Percentiles rank a stretch among this genome's conserved stretches.
Conservation (phyloP, 2,329 filamentous ascomycete genomes). For the Penicillium sclerotiorum region DNA sequence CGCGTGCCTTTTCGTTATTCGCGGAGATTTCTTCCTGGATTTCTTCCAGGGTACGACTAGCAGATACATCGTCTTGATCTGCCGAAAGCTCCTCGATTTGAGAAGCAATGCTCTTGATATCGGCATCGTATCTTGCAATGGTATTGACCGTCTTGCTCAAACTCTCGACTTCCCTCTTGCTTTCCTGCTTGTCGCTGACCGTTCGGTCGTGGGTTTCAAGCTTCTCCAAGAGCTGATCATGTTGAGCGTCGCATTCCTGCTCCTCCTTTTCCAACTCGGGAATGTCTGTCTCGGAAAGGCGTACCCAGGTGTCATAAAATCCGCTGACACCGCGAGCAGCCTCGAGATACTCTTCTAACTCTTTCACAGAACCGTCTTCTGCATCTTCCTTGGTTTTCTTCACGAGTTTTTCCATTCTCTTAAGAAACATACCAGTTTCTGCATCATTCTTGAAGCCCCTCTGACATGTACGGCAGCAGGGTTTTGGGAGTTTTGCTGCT, state of each 20-base stretch:
- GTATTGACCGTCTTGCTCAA: conserved; percentile 74
- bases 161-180: conserved; percentile 72
- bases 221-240: conserved; percentile 60
- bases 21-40: conserved; percentile 75
- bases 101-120: conserved; percentile 69
- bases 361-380: conserved; percentile 63
- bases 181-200: conserved; percentile 64
- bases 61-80: conserved; percentile 70
- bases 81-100: conserved; percentile 75
- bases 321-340: conserved; percentile 64
- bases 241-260: conserved; percentile 63
- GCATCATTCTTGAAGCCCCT: conserved; percentile 65
- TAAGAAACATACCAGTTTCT: conserved; percentile 64
- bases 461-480: conserved; percentile 77
- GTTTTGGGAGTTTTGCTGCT: conserved; percentile 66
- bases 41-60: conserved; percentile 74
- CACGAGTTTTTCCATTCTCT: conserved; percentile 64
- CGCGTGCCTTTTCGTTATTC: conserved; percentile 68
- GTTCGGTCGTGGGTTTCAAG: conserved; percentile 69
- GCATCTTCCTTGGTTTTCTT: conserved; percentile 57
- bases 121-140: conserved; percentile 71
- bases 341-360: conserved; percentile 64
- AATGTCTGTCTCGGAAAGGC: conserved; percentile 69
- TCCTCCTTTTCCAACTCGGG: conserved; percentile 68
- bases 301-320: conserved; percentile 73